Percentiles rank a stretch among this genome's conserved stretches.
These are phyloP conservation scores for Leonotis leonurus DNA, from an alignment of 257 asterid genomes.

Conservation along the genomic window DNA sequence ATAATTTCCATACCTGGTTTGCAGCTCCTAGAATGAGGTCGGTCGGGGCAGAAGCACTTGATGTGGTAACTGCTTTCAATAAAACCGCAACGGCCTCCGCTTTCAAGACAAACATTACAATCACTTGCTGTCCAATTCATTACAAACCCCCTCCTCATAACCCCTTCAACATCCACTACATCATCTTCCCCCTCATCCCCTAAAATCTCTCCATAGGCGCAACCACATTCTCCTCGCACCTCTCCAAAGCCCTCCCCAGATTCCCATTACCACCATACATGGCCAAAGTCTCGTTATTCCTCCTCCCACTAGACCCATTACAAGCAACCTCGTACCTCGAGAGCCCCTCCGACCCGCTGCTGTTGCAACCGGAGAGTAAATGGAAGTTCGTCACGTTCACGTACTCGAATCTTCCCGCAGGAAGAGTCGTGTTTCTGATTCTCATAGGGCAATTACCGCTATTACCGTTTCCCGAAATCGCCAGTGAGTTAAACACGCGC, in stretches of 20 bases:
- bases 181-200: slow-evolving; percentile 9
- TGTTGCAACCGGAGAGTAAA: slow-evolving; percentile 36
- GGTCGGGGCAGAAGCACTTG: slow-evolving; percentile 48
- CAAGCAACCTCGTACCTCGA: slow-evolving; percentile 12
- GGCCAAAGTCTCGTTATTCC: too few species aligned
- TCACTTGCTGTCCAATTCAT: slow-evolving; percentile 42
- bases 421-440: slow-evolving; percentile 25
- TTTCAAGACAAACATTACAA: slow-evolving; percentile 28
- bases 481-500: slow-evolving; percentile 24
- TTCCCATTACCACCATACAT: too few species aligned
- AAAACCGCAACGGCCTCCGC: slow-evolving; percentile 63
- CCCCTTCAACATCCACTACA: slow-evolving; percentile 9
- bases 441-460: slow-evolving; percentile 23
- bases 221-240: slow-evolving; percentile 30
- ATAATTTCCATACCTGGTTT: slow-evolving; percentile 33
- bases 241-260: slow-evolving; percentile 18
- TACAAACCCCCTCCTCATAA: slow-evolving; percentile 44
- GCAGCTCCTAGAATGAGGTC: slow-evolving; percentile 44
- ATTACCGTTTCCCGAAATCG: background rate
- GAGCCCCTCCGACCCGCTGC: background rate
- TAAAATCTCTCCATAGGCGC: slow-evolving; percentile 34
- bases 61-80: slow-evolving; percentile 7
- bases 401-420: background rate
- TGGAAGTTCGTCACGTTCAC: slow-evolving; percentile 6
- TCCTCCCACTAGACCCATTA: too few species aligned